Conservation (phyloP, 176 grass and related monocot genomes). For the Luzula sylvatica region DNA sequence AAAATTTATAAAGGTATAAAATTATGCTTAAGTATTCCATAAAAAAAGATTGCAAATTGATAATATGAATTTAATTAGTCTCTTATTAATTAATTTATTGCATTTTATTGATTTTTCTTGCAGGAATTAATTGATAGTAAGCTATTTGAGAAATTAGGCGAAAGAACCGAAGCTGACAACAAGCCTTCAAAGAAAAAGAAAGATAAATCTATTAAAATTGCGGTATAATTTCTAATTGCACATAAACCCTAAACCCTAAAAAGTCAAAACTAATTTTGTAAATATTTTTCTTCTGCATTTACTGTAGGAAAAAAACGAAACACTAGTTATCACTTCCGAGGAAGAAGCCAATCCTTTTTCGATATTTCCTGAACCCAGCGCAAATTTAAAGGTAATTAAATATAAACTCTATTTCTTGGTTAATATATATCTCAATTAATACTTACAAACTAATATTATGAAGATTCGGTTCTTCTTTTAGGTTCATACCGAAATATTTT, state of each 20-base stretch:
- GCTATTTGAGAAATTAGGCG: conserved; percentile 63
- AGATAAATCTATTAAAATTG: conserved; percentile 67
- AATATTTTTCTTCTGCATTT: conserved; percentile 10
- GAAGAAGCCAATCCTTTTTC: conserved; percentile 84
- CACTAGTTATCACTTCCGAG: conserved; percentile 37
- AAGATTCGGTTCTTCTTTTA: conserved; percentile 16
- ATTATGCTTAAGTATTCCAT: background rate
- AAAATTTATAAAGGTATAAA: conserved; percentile 58
- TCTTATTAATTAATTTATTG: conserved; percentile 4
- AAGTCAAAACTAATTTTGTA: background rate
- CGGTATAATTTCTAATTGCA: conserved; percentile 29
- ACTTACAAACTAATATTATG: too few relatives aligned
- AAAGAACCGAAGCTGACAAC: conserved; percentile 75
- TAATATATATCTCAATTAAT: background rate
- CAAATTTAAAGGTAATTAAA: conserved; percentile 63
- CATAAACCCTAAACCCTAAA: background rate
- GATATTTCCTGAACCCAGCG: conserved; percentile 77
- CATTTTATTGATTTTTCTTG: conserved; percentile 22
- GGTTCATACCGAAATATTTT: conserved; percentile 97
- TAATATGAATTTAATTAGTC: conserved; percentile 1
- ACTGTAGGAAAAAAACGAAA: conserved; percentile 55
- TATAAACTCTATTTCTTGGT: background rate
- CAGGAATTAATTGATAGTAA: conserved; percentile 78
- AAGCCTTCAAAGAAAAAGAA: conserved; percentile 89
- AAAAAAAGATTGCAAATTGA: too few relatives aligned